Evolutionary conservation across 1,284 basidiomycete species (phyloP), one percentile per base, ranked within the genome.

Genomic region (Hemileia vastatrix): DNA sequence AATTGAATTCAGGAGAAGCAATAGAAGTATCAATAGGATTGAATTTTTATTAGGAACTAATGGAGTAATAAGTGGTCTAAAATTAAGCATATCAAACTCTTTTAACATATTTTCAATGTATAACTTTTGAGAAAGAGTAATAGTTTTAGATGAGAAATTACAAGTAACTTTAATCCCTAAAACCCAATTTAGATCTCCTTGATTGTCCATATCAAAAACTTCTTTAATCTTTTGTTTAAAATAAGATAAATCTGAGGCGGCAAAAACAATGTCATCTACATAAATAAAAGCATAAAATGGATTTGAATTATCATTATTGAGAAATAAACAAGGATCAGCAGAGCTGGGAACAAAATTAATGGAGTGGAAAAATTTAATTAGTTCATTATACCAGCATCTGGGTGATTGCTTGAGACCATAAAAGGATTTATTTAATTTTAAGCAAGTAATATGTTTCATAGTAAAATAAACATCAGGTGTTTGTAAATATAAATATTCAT

Each of bases 381-480:
- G 40, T 8, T 47, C 40, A 2, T 27, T 3, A n/a, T 57, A 32
- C 55, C 55, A 57, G 11, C 23, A 19, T 31, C 44, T n/a, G 3
- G 55, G 55, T 19, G 55, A 19, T 32, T 53, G 21, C n/a, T 53
- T 53, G 3, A 53, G 23, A 15, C 51, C 51, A 32, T 53, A 53
- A 3, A 57, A 21, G 15, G 55, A 45, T 32, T 57, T 45, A 3
- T 48, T 48, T 31, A 57, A 44, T 1, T 1, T 1, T 3, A 47
- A 33, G 8, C 1, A 57, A 23, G 1, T 3, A 11, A 1, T 49
- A n/a, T n/a, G n/a, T n/a, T n/a, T n/a, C n/a, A n/a, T n/a, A n/a
- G n/a, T n/a, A n/a, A n/a, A n/a, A n/a, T n/a, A n/a, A n/a, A n/a
- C n/a, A n/a, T n/a, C n/a, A n/a, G n/a, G n/a, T n/a, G n/a, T n/a